Conservation (phyloP, 306 rosid genomes). For the Dalbergia cultrata region DNA sequence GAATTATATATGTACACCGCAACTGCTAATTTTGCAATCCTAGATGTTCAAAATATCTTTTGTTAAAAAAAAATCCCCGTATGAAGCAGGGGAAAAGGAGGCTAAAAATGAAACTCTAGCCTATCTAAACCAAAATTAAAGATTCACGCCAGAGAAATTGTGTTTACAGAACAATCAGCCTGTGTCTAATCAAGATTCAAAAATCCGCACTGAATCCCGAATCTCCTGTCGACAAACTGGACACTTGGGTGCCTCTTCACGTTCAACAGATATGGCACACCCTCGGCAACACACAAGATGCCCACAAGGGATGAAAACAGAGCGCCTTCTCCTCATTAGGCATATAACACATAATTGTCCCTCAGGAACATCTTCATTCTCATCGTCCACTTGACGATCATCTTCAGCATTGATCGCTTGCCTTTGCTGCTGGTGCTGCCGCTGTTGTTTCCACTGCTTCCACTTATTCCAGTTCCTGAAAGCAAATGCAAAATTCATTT, state of each 20-base stretch:
- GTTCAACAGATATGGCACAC: slow-evolving; percentile 77
- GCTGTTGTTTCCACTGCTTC: slow-evolving; percentile 73
- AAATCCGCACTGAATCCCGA: slow-evolving; percentile 72
- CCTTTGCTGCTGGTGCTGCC: slow-evolving; percentile 62
- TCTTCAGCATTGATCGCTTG: slow-evolving; percentile 40
- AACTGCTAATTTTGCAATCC: not conserved
- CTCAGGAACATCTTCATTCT: slow-evolving; percentile 68
- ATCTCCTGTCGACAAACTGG: slow-evolving; percentile 92
- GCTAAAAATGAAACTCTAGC: slow-evolving; percentile 23
- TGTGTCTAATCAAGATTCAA: slow-evolving; percentile 58
- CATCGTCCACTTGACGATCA: slow-evolving; percentile 64
- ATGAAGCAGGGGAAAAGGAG: not conserved
- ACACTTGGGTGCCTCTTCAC: slow-evolving; percentile 76
- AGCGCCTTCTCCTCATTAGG: slow-evolving; percentile 84
- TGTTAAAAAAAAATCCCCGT: not conserved
- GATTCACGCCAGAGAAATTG: not conserved
- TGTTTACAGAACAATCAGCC: slow-evolving; percentile 12
- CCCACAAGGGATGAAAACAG: slow-evolving; percentile 89
- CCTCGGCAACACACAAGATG: slow-evolving; percentile 88
- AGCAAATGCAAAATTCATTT: slow-evolving; percentile 12
- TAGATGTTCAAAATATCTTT: not conserved
- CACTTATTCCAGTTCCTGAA: slow-evolving; percentile 91
- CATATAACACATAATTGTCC: slow-evolving; percentile 88
- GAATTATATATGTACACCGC: slow-evolving; percentile 29
- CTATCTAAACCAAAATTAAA: slow-evolving; percentile 24